Conservation (phyloP, 1,139 yeast genomes). For the Candida labiduridarum region DNA sequence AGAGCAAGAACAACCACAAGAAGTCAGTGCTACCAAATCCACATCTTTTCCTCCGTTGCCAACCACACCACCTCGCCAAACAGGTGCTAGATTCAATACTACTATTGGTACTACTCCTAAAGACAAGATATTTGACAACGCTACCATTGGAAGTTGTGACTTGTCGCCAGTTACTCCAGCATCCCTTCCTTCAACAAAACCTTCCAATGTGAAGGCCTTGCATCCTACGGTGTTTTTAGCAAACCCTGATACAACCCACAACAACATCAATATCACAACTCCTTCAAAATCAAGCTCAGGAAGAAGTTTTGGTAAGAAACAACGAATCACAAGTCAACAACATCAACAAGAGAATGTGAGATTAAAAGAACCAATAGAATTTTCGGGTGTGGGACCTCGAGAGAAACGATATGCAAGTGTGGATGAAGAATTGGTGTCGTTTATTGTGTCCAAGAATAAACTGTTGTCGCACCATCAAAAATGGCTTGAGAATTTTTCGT, state of each 20-base stretch:
- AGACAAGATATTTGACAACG: constrained; percentile 1
- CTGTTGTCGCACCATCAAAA: constrained; percentile 4
- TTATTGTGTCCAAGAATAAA: constrained; percentile 4
- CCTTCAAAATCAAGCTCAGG: neutral
- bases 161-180: constrained; percentile 3
- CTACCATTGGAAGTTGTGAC: neutral
- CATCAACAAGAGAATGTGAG: neutral
- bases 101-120: neutral
- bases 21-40: neutral
- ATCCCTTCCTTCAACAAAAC: neutral
- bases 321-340: neutral
- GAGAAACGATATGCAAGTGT: neutral
- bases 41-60: neutral
- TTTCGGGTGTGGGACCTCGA: neutral
- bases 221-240: neutral
- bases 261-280: too few species aligned
- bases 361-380: neutral
- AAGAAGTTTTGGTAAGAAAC: neutral
- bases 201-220: neutral
- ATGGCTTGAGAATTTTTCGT: neutral
- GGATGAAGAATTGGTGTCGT: constrained; percentile 2
- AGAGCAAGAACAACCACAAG: neutral
- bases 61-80: neutral
- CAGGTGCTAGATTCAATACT: neutral
- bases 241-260: neutral